These are phyloP conservation scores for Pseudocercospora musae DNA, from an alignment of 2,329 filamentous ascomycete genomes.

Conservation along the genomic window DNA sequence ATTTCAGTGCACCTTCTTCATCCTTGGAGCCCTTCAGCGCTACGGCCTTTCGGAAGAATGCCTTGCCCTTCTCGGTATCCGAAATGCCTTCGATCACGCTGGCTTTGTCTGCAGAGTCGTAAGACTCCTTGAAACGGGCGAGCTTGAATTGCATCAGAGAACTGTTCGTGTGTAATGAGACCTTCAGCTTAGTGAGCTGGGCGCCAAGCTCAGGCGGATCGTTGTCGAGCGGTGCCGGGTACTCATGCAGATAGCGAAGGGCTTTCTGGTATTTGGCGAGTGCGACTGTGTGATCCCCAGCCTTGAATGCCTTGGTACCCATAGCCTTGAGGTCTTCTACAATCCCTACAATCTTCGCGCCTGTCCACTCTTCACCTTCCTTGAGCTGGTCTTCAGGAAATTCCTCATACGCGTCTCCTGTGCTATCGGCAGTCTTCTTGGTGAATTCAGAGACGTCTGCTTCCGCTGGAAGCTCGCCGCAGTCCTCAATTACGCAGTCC, in stretches of 20 bases:
- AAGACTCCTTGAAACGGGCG: conserved; percentile 65
- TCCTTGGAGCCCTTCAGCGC: conserved; percentile 76
- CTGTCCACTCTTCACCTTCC: conserved; percentile 58
- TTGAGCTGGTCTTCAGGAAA: conserved; percentile 78
- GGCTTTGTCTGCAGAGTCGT: conserved; percentile 68
- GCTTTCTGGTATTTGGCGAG: conserved; percentile 95
- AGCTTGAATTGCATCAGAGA: conserved; percentile 84
- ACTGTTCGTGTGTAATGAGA: conserved; percentile 84
- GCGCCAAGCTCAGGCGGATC: conserved; percentile 66
- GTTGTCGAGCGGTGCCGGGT: conserved; percentile 65
- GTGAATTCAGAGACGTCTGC: conserved; percentile 65
- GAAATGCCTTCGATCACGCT: conserved; percentile 62
- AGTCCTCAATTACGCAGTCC: conserved; percentile 73
- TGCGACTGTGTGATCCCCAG: conserved; percentile 64
- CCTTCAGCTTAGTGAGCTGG: conserved; percentile 70
- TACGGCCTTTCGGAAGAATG: conserved; percentile 75
- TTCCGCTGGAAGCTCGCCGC: conserved; percentile 74
- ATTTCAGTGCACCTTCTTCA: conserved; percentile 66
- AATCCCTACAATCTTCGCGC: conserved; percentile 69
- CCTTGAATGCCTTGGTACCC: conserved; percentile 91
- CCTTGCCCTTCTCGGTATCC: conserved; percentile 83
- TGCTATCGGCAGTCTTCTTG: conserved; percentile 69
- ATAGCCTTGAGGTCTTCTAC: conserved; percentile 83
- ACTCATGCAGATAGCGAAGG: conserved; percentile 82
- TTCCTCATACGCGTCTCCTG: conserved; percentile 91